Conservation (phyloP, 352 stramenopile genomes). For the Phytopythium ostracodes region DNA sequence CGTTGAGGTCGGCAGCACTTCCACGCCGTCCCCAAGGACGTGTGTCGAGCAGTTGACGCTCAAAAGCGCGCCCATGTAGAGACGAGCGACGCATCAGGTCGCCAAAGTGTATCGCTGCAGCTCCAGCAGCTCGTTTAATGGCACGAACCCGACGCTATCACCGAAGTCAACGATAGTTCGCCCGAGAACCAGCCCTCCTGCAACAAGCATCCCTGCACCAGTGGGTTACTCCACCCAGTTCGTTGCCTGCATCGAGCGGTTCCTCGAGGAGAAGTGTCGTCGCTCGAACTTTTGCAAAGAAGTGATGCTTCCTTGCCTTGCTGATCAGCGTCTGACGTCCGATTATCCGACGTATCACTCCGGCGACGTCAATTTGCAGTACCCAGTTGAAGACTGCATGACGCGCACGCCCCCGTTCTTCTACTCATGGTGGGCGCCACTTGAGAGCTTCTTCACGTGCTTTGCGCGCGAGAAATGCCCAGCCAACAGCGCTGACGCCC, state of each 20-base stretch:
- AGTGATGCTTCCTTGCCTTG: constrained; percentile 14
- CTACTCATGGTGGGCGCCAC: constrained; percentile 21
- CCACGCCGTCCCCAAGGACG: not conserved
- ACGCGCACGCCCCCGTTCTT: too few species aligned
- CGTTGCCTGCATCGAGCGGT: not conserved
- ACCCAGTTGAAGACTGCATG: not conserved
- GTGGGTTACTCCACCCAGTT: not conserved
- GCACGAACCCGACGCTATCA: too few species aligned
- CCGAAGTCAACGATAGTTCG: too few species aligned
- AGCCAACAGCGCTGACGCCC: not conserved
- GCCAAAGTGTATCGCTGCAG: constrained; percentile 5
- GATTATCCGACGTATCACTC: too few species aligned
- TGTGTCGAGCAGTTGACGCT: constrained; percentile 14
- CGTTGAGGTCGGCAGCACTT: not conserved
- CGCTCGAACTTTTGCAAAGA: constrained; percentile 5
- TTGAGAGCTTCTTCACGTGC: constrained; percentile 24
- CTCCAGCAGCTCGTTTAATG: too few species aligned
- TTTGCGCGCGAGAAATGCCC: constrained; percentile 16
- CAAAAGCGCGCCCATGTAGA: not conserved
- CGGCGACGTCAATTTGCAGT: too few species aligned
- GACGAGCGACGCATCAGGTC: not conserved
- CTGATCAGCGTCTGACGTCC: too few species aligned
- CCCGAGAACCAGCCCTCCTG: too few species aligned
- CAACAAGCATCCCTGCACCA: not conserved
- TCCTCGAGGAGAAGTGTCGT: not conserved